Evolutionary conservation across 2,329 filamentous ascomycete genomes (phyloP).

Genomic region (Chrysoporthe deuterocubensis): DNA sequence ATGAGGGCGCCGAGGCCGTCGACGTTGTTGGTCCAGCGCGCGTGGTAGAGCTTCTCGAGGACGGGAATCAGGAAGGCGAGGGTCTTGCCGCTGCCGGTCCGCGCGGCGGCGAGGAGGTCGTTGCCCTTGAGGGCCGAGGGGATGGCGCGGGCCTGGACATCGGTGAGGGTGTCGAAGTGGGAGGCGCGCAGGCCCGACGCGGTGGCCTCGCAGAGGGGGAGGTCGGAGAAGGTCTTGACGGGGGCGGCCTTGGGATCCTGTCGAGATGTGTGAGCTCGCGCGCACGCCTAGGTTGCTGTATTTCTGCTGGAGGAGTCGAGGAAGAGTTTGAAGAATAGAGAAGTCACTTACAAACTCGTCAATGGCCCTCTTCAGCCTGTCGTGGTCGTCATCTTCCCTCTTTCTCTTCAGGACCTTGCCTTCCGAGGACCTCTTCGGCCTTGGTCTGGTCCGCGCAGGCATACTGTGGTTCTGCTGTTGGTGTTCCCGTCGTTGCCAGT

Average conservation of each 20-base stretch:
- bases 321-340: background rate
- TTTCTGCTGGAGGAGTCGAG: background rate
- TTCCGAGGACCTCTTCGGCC: conserved; percentile 25
- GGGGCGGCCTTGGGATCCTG: conserved; percentile 64
- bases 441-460: conserved; percentile 20
- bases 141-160: conserved; percentile 89
- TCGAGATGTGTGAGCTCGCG: background rate
- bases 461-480: conserved; percentile 13
- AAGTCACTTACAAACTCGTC: conserved; percentile 61
- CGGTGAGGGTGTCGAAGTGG: conserved; percentile 88
- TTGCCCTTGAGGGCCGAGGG: conserved; percentile 81
- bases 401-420: conserved; percentile 32
- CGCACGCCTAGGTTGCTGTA: background rate
- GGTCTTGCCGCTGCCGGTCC: conserved; percentile 95
- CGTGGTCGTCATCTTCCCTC: conserved; percentile 33
- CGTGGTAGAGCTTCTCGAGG: conserved; percentile 87
- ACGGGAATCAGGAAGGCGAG: conserved; percentile 91
- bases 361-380: conserved; percentile 47
- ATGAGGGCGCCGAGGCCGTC: conserved; percentile 93
- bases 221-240: conserved; percentile 74
- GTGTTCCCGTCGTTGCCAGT: no score
- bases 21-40: conserved; percentile 79
- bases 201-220: conserved; percentile 85
- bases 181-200: conserved; percentile 78
- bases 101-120: conserved; percentile 92